A percentile compares a stretch with the other conserved stretches of the same genome.
Evolutionary conservation across 805 yeast genomes (phyloP).

Genomic region (Ogataea trehalophila): DNA sequence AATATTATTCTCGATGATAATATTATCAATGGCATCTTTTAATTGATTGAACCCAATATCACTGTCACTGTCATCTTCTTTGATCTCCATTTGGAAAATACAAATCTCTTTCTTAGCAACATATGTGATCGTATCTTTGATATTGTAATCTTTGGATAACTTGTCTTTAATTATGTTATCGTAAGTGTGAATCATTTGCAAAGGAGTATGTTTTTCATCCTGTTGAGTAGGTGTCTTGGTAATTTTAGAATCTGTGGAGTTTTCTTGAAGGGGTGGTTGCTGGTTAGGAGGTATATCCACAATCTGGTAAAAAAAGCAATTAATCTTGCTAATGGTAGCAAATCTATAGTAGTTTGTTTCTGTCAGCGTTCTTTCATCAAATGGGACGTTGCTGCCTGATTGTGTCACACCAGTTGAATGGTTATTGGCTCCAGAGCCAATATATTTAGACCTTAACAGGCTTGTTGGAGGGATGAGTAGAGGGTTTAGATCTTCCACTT

Average conservation of each 20-base stretch:
- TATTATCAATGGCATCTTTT: slow-evolving; percentile 29
- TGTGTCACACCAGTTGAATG: not conserved
- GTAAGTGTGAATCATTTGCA: slow-evolving; percentile 24
- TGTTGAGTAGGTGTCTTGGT: not conserved
- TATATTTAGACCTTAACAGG: not conserved
- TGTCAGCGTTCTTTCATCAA: slow-evolving; percentile 18
- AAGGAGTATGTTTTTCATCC: slow-evolving; percentile 16
- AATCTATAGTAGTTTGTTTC: slow-evolving; percentile 29
- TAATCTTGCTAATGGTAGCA: slow-evolving; percentile 23
- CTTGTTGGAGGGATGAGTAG: slow-evolving; percentile 13
- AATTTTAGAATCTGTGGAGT: not conserved
- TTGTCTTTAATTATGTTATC: slow-evolving; percentile 24
- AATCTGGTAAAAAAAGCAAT: slow-evolving; percentile 29
- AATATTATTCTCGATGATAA: slow-evolving; percentile 24
- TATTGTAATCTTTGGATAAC: slow-evolving; percentile 25
- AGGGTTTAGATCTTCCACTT: slow-evolving; percentile 20
- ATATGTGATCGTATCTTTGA: slow-evolving; percentile 25
- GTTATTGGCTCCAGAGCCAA: no score
- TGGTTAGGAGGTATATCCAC: slow-evolving; percentile 9
- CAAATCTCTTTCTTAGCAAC: slow-evolving; percentile 29
- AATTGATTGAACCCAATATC: slow-evolving; percentile 27
- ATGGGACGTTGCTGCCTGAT: not conserved
- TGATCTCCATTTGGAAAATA: slow-evolving; percentile 26
- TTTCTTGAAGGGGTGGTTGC: not conserved
- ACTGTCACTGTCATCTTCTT: slow-evolving; percentile 8